Evolutionary conservation across 2,329 filamentous ascomycete species (phyloP), one percentile per base, ranked within the genome.

Genomic region (Cercospora brassicicola): DNA sequence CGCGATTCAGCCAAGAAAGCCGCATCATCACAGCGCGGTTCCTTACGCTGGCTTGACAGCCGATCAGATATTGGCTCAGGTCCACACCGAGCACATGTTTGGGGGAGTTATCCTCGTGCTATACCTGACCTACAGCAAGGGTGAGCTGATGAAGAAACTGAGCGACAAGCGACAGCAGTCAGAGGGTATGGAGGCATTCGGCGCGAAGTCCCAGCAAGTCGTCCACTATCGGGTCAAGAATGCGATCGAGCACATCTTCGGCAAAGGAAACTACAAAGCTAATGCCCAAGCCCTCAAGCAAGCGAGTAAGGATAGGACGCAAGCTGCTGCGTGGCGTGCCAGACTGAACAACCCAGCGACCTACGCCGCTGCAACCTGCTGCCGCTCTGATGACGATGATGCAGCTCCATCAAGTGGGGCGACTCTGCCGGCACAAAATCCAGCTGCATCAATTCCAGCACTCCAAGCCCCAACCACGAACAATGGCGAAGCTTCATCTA

Each of bases 61-160:
- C 9, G 30, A 59, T n/a, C 28, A 59, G n/a, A 59, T 59, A 28
- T 36, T 59, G 11, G 55, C 28, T 36, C 55, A 59, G 15, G 55
- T 59, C 2, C 55, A 59, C 55, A 59, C 55, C 15, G 55, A 59
- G 1, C 55, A 36, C 9, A 59, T 59, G 55, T 59, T 59, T 1
- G 55, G 55, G 6, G 55, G 55, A 13, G 55, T 59, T 30, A 59
- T 59, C 10, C 55, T 59, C n/a, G 55, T 59, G 10, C 55, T 59
- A 3, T 31, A 59, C 2, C 3, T 59, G n/a, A n/a, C 30, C 15
- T 59, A 59, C 30, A 3, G 28, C 8, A 59, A 59, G 18, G 55
- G 13, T 4, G 55, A 59, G 9, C 55, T 59, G 28, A 33, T 59
- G 28, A 59, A 59, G 9, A 59, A 59, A 4, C 10, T 59, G 7